Conservation (phyloP, 2,329 filamentous ascomycete genomes). For the Claviceps maximensis region DNA sequence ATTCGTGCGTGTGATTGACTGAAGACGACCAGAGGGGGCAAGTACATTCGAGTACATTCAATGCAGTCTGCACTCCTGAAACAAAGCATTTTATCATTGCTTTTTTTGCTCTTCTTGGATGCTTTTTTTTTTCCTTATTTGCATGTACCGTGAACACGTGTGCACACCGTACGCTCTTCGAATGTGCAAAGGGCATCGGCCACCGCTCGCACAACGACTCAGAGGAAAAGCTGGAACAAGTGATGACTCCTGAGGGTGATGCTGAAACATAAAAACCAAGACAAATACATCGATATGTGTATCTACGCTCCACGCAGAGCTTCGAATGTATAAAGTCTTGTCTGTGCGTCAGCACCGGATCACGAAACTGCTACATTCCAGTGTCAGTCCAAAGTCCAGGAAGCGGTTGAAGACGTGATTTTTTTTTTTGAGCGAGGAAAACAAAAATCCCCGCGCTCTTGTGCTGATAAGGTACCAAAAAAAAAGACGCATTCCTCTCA, state of each 20-base stretch:
- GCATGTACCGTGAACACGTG: background rate
- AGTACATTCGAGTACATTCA: background rate
- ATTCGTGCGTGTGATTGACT: background rate
- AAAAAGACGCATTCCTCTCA: background rate
- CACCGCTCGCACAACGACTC: background rate
- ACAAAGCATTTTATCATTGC: background rate
- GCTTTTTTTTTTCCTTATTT: background rate
- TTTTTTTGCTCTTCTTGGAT: background rate
- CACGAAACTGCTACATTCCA: background rate
- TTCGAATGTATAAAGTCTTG: background rate
- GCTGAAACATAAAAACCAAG: background rate
- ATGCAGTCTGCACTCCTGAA: background rate
- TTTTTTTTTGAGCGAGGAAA: background rate
- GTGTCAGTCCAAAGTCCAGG: background rate
- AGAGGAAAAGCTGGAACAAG: background rate
- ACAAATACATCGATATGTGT: background rate
- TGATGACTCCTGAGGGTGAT: background rate
- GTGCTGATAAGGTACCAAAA: too few relatives aligned
- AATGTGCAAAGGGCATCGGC: background rate
- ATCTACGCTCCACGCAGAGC: background rate
- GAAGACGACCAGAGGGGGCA: background rate
- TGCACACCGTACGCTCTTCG: background rate
- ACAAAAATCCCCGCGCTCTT: too few relatives aligned
- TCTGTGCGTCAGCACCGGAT: background rate
- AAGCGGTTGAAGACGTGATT: background rate